A percentile compares a stretch with the other conserved stretches of the same genome.
Conservation (phyloP, 495 filamentous ascomycete genomes). For the Penicillium waksmanii region DNA sequence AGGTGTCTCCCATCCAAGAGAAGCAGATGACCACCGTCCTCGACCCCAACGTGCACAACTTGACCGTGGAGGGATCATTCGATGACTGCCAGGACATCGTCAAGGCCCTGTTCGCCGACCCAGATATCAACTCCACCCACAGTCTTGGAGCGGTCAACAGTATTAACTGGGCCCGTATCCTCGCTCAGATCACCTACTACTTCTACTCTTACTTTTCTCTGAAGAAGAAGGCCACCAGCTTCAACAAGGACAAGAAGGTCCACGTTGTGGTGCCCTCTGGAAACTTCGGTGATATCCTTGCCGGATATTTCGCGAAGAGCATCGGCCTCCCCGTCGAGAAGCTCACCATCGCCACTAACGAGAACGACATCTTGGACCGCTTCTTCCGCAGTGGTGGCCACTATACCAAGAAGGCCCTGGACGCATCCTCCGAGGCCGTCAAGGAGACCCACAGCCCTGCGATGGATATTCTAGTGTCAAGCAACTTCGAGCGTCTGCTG, state of each 20-base stretch:
- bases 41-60: conserved; percentile 85
- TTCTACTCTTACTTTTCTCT: conserved; percentile 90
- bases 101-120: conserved; percentile 80
- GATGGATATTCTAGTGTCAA: conserved; percentile 95
- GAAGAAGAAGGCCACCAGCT: conserved; percentile 48
- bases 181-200: conserved; percentile 89
- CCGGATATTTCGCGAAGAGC: conserved; percentile 85
- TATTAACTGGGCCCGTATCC: conserved; percentile 88
- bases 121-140: conserved; percentile 73
- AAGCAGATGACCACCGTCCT: conserved; percentile 92
- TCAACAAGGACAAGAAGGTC: conserved; percentile 60
- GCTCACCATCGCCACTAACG: conserved; percentile 87
- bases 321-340: conserved; percentile 89
- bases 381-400: conserved; percentile 81
- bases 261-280: conserved; percentile 86
- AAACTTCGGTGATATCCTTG: conserved; percentile 96
- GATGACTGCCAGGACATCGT: conserved; percentile 98
- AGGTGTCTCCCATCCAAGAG: conserved; percentile 85
- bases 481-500: conserved; percentile 95
- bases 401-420: conserved; percentile 67
- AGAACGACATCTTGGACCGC: conserved; percentile 86
- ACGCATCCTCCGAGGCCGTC: conserved; percentile 14
- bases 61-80: conserved; percentile 85
- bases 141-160: conserved; percentile 29
- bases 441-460: conserved; percentile 89